These are phyloP conservation scores for Scheffersomyces quercinus DNA, from an alignment of 1,139 yeast genomes.

Conservation along the genomic window DNA sequence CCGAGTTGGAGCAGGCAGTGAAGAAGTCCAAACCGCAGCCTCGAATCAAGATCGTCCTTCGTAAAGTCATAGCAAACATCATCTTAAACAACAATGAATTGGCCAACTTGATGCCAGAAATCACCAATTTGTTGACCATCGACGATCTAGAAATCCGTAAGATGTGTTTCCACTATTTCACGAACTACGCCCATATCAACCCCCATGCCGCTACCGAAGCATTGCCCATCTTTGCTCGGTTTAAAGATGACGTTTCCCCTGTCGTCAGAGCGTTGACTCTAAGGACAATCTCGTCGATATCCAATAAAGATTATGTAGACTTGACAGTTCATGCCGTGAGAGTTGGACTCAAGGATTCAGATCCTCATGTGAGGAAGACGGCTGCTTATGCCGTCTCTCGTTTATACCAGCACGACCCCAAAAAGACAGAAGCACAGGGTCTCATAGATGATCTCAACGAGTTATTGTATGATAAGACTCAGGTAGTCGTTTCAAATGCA, in stretches of 20 bases:
- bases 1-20: constrained; percentile 55
- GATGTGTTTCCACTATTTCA: constrained; percentile 62
- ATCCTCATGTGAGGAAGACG: constrained; percentile 64
- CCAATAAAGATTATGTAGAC: constrained; percentile 52
- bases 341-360: constrained; percentile 49
- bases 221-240: constrained; percentile 56
- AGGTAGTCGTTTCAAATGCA: constrained; percentile 70
- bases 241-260: constrained; percentile 40
- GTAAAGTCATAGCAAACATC: constrained; percentile 79
- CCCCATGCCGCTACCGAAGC: constrained; percentile 59
- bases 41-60: constrained; percentile 61
- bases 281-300: constrained; percentile 62
- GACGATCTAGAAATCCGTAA: constrained; percentile 75
- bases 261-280: constrained; percentile 53
- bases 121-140: constrained; percentile 57
- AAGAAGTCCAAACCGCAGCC: constrained; percentile 51
- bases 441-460: constrained; percentile 59
- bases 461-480: constrained; percentile 57
- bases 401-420: constrained; percentile 58
- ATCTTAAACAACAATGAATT: constrained; percentile 82
- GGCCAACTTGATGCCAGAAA: constrained; percentile 65
- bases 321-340: constrained; percentile 23
- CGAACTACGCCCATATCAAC: constrained; percentile 55
- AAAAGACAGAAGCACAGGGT: constrained; percentile 43
- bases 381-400: constrained; percentile 74